Evolutionary conservation across 2,329 filamentous ascomycete species (phyloP), one percentile per base, ranked within the genome.

Genomic region (Aspergillus caelatus): DNA sequence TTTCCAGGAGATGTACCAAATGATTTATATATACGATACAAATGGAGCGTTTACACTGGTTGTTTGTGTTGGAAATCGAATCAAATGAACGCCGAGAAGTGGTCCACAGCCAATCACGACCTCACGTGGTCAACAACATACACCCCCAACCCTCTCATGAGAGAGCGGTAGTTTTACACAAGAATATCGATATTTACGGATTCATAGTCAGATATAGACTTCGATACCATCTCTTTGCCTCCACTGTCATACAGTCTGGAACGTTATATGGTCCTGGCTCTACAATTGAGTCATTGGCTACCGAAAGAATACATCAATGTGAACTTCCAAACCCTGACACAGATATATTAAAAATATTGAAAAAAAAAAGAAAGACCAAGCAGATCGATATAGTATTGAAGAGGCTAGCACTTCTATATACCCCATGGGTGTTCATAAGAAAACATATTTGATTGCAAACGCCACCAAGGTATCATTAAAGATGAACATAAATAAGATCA

Each of bases 401-500:
- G 23, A 50, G 46, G 16, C 46, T 19, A 28, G 23, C 46, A 28
- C 23, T 30, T 50, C 26, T 50, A 19, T 30, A 34, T 46, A 46
- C 11, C 43, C 43, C 23, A 41, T 41, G 39, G 16, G 39, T 55
- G 26, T 32, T 26, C 26, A 14, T 32, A 36, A 58, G 36, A 36
- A 45, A 34, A 52, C 43, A 34, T 21, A 28, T 52, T 64, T 61
- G 34, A 62, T 62, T 52, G 52, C 45, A 53, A 52, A 67, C 64
- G 64, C 65, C 62, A 62, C 60, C 54, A 60, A 71, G 65, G 66
- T 68, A 71, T 69, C 67, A 64, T 64, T 50, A 55, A 63, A 57
- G 58, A 57, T 57, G 65, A 62, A 59, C 53, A 58, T 45, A 64
- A 62, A 59, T 46, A 58, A 34, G 58, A 55, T 61, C 60, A 64